These are phyloP conservation scores for Trichosanthes cucumerina DNA, from an alignment of 306 rosid species.

Conservation along the genomic window DNA sequence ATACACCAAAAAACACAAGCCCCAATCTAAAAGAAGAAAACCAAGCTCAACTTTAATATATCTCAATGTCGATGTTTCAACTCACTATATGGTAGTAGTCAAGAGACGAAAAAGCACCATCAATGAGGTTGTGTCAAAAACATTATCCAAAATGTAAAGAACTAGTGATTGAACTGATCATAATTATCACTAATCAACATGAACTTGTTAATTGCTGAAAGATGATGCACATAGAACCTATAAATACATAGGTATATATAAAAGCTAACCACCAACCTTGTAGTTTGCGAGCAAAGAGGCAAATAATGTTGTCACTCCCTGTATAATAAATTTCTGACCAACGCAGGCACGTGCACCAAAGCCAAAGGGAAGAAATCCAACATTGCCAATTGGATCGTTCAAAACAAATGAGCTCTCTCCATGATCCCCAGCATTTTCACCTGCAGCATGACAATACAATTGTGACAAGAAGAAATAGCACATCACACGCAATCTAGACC, in stretches of 20 bases:
- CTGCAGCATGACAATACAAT: constrained; percentile 21
- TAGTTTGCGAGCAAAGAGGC: constrained; percentile 45
- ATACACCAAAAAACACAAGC: no score
- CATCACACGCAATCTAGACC: not conserved
- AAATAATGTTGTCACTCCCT: constrained; percentile 46
- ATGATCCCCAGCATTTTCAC: constrained; percentile 19
- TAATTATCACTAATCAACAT: not conserved
- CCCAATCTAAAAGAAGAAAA: no score
- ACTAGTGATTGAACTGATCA: not conserved
- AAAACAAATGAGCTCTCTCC: constrained; percentile 29
- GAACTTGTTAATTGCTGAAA: not conserved
- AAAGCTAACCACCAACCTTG: constrained; percentile 39
- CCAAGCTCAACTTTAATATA: not conserved
- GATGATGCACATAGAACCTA: not conserved
- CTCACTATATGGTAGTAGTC: not conserved
- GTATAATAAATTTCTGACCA: constrained; percentile 59
- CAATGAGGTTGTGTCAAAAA: not conserved
- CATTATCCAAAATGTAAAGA: not conserved
- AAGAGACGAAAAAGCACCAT: not conserved
- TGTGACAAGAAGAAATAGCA: not conserved
- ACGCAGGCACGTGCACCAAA: constrained; percentile 61
- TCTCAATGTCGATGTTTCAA: not conserved
- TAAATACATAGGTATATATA: not conserved
- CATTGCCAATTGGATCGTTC: constrained; percentile 51
- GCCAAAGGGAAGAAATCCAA: constrained; percentile 73